A percentile compares a stretch with the other conserved stretches of the same genome.
These are phyloP conservation scores for Beauveria scarabaeidicola DNA, from an alignment of 2,329 filamentous ascomycete species.

Conservation along the genomic window DNA sequence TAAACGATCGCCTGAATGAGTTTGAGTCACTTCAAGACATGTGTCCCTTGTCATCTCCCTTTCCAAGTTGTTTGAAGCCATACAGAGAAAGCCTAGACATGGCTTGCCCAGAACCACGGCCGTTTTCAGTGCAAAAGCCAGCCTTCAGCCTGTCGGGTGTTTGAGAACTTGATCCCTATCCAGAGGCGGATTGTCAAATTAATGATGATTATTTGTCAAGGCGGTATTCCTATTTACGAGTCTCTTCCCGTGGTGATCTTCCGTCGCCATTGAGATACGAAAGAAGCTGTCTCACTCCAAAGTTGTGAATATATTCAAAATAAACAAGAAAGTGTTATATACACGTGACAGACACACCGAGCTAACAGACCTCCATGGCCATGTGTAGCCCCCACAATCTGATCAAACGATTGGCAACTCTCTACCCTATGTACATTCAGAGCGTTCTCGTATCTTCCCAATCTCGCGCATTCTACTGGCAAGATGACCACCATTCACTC, in stretches of 20 bases:
- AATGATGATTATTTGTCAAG: too few species aligned
- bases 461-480: background rate
- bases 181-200: too few species aligned
- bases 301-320: background rate
- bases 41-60: conserved; percentile 6
- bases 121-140: background rate
- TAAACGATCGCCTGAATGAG: background rate
- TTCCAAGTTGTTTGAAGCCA: background rate
- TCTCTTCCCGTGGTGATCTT: too few species aligned
- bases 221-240: too few species aligned
- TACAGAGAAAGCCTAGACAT: background rate
- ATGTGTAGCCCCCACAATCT: background rate
- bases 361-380: background rate
- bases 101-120: background rate
- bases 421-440: background rate
- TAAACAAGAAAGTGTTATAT: background rate
- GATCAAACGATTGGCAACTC: background rate
- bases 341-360: background rate
- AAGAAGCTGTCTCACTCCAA: too few species aligned
- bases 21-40: background rate
- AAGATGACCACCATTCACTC: conserved; percentile 11
- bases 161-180: too few species aligned
- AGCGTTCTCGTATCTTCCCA: background rate
- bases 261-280: too few species aligned
- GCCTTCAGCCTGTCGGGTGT: too few species aligned